Base-by-base conservation (phyloP, 257 asterid species). In the Petunia secreta region DNA sequence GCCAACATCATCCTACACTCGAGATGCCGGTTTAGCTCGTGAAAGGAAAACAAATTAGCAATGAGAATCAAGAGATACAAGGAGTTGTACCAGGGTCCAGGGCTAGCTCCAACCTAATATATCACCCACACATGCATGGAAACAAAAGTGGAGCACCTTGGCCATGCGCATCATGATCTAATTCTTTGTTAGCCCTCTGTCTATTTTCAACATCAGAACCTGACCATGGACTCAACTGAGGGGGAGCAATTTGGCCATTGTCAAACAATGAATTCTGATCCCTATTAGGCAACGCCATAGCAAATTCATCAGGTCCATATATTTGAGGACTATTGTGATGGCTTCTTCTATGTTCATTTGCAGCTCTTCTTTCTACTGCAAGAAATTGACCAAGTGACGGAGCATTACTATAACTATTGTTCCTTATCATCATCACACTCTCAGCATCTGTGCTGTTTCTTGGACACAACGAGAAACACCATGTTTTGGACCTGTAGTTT, bases 311-410 rank as follows among this genome's bases (percentile, higher is more conserved):
- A 36, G 83, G 85, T 37, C 86, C 88, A 75, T 84, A 86, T 4
- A 80, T 36, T 13, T 63, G 40, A 25, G 88, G 87, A 80, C 84
- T 80, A 34, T 65, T 84, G 34, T 52, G 48, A 25, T 7, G 8
- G 75, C 76, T 83, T n/a, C 83, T 81, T 69, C 90, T 80, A 40
- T 88, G 80, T 55, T 78, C 85, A 60, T 77, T 73, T 2, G 89
- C 88, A 63, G 88, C 87, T 71, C 91, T 83, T 82, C 91, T 85
- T 79, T 88, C 91, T 60, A 80, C 88, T 36, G 84, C 87, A 65
- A 88, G 91, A 86, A 88, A 88, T 48, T 88, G 90, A 60, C 86
- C 91, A 52, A 88, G 91, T 15, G 91, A 85, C 54, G 90, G 88
- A 15, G 82, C 63, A 67, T 75, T 77, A 76, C 60, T 83, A 79